Base-by-base conservation (phyloP, 345 rosid genomes). In the Dipteronia sinensis region DNA sequence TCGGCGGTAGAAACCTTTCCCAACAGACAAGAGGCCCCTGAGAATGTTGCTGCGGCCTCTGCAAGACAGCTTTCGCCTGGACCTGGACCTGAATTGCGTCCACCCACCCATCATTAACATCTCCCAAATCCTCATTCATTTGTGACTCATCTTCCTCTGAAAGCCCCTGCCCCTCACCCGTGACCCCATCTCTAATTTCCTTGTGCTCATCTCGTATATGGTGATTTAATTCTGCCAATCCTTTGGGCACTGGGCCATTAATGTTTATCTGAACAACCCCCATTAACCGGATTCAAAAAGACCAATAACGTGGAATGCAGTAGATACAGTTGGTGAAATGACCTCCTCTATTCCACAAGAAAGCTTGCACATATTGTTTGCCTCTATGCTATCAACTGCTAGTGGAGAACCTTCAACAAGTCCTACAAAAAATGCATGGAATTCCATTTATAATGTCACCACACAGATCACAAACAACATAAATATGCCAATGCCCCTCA, bases 261-360 rank as follows among this genome's bases (percentile, higher is more conserved):
- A 69, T 65, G 19, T 75, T 86, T 77, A 81, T 82, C 58, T 64
- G 75, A 81, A 77, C 82, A 23, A 62, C 63, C 72, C 61, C 65
- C 82, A 85, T 87, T 81, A 83, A 80, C 85, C 89, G 78, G 89
- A 85, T 82, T 85, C 82, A 51, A 76, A 82, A 72, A 77, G 77
- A 78, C 82, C 81, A 46, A 82, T 40, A 55, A 77, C 59, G 22
- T 66, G 71, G 55, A 71, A 75, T 56, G 80, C 70, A 23, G 47
- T 61, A 16, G 79, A 81, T 67, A 17, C 20, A 74, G 19, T 74
- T 0, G 16, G 62, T 25, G 49, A 78, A 53, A 80, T 65, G 76
- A 77, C 61, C 68, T 79, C 76, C 74, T 73, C n/a, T 42, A 56
- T 46, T 34, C 79, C 65, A n/a, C n/a, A n/a, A n/a, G n/a, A n/a